Evolutionary conservation across 2,329 filamentous ascomycete genomes (phyloP).

Genomic region (Diaporthe eres): DNA sequence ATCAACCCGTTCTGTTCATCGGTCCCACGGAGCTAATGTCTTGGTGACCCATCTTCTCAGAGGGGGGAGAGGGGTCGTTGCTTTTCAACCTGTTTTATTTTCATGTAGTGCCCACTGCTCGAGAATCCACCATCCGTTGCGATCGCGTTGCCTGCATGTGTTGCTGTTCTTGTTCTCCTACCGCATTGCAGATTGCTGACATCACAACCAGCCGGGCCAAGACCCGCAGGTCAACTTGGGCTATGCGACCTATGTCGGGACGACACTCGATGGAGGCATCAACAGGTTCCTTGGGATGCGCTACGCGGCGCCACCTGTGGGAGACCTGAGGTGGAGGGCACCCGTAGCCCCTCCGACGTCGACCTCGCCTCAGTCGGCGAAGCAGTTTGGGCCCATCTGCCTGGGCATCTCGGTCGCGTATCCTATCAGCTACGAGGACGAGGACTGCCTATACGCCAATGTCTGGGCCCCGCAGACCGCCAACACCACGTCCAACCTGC

Average conservation of each 20-base stretch:
- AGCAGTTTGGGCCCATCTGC: conserved; percentile 61
- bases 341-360: conserved; percentile 59
- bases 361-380: conserved; percentile 52
- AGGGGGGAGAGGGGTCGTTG: no score
- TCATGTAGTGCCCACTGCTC: not conserved
- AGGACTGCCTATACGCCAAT: conserved; percentile 61
- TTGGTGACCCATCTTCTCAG: not conserved
- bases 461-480: conserved; percentile 59
- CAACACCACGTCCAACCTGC: conserved; percentile 58
- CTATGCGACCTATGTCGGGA: conserved; percentile 41
- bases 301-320: conserved; percentile 66
- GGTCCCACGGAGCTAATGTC: not conserved
- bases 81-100: not conserved
- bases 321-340: conserved; percentile 64
- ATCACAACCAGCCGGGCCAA: conserved; percentile 19
- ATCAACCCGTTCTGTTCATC: not conserved
- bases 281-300: conserved; percentile 64
- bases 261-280: conserved; percentile 48
- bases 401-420: conserved; percentile 54
- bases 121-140: no score
- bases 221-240: conserved; percentile 40
- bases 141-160: not conserved
- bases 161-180: not conserved
- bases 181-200: conserved; percentile 26
- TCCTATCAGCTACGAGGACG: conserved; percentile 48